Base-by-base conservation (phyloP, 2,329 filamentous ascomycete genomes). In the Sporothrix brasiliensis region DNA sequence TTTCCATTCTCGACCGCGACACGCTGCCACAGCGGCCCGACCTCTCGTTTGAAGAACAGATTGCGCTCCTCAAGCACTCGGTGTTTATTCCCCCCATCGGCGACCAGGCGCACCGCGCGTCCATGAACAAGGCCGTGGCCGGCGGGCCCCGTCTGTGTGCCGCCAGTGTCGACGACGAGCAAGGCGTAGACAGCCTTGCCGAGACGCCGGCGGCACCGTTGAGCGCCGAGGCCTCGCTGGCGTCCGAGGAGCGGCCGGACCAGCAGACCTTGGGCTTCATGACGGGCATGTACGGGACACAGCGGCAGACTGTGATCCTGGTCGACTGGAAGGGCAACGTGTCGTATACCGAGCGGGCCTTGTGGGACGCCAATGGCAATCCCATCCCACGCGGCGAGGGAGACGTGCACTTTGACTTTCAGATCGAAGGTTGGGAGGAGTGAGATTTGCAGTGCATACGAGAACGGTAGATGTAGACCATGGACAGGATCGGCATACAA, bases 241-340 rank as follows among this genome's bases (percentile, higher is more conserved):
- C 80, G 47, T 75, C 77, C 4, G 77, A 80, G 54, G 77, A 81
- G 63, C 78, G 79, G 34, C 81, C 77, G 73, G 69, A 82, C 50
- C 52, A 68, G 69, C 73, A 75, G 27, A 71, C 73, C 24, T 74
- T 75, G 56, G 82, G 81, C 1, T 88, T 87, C 73, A 84, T 86
- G 76, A 86, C 83, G 5, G 88, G 88, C 1, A 80, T 88, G 73
- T 90, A 90, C 74, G 88, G 88, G 4, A 90, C 88, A 5, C 88
- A 90, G 78, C 80, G 88, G 50, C 88, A 90, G 79, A 90, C 88
- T 0, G 79, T 89, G 16, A 78, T 90, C 16, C 78, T 89, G 58
- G 85, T 90, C 7, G 87, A 89, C 74, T 88, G 86, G 85, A 82
- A 89, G 3, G 88, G 88, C 2, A 87, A 87, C 49, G 86, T 88